Percentiles rank a stretch among this genome's conserved stretches.
Conservation (phyloP, 2,329 filamentous ascomycete species). For the Botrytis fragariae region DNA sequence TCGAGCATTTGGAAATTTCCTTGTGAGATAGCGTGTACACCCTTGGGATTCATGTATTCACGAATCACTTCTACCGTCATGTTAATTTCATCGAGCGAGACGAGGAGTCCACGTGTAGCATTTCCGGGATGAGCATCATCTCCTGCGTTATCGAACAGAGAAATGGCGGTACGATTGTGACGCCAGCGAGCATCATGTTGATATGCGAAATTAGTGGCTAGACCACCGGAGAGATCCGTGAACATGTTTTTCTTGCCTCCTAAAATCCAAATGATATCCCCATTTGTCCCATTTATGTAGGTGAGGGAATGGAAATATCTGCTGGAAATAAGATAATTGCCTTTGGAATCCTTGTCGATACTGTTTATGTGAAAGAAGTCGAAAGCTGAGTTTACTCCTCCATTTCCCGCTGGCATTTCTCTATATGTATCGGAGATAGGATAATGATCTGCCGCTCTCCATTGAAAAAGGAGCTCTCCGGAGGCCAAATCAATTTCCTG, state of each 20-base stretch:
- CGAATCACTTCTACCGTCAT: slow-evolving; percentile 27
- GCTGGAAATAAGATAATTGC: slow-evolving; percentile 50
- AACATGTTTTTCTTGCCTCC: slow-evolving; percentile 47
- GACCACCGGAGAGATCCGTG: slow-evolving; percentile 33
- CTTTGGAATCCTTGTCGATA: slow-evolving; percentile 41
- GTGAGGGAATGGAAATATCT: slow-evolving; percentile 47
- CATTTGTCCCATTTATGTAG: slow-evolving; percentile 47
- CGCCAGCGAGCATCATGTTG: slow-evolving; percentile 49
- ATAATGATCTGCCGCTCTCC: slow-evolving; percentile 50
- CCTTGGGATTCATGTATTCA: slow-evolving; percentile 27
- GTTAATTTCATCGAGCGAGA: slow-evolving; percentile 27
- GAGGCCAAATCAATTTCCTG: slow-evolving; percentile 46
- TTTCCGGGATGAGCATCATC: slow-evolving; percentile 23
- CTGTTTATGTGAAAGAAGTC: slow-evolving; percentile 40
- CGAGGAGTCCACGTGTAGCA: slow-evolving; percentile 29
- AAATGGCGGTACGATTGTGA: slow-evolving; percentile 32
- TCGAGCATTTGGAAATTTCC: slow-evolving; percentile 31
- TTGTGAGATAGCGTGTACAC: slow-evolving; percentile 29
- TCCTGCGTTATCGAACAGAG: slow-evolving; percentile 32
- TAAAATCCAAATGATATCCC: slow-evolving; percentile 49
- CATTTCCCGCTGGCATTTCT: slow-evolving; percentile 39
- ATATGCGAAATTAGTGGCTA: slow-evolving; percentile 48
- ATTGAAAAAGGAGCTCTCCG: slow-evolving; percentile 56
- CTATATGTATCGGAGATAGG: slow-evolving; percentile 43
- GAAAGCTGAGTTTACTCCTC: slow-evolving; percentile 44